Base-by-base conservation (phyloP, 2,329 filamentous ascomycete genomes). In the Aspergillus piperis region DNA sequence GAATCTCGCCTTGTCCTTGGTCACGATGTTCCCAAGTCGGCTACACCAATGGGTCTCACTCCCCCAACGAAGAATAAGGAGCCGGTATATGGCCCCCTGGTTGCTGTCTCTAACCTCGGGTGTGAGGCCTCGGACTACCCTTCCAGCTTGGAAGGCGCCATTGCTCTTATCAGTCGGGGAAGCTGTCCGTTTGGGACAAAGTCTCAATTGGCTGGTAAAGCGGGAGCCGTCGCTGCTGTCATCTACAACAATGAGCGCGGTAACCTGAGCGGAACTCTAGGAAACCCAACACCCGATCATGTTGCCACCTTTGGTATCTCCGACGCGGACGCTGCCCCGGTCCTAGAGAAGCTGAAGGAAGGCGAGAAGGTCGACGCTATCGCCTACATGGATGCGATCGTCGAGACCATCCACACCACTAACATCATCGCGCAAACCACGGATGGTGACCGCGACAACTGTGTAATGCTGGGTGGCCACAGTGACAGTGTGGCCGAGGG, bases 181-280 rank as follows among this genome's bases (percentile, higher is more conserved):
- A 80, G 75, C 1, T 94, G 90, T 73, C 69, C 86, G 3, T 94
- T 93, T 66, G 89, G 88, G 10, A 77, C 81, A 63, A 94, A 95
- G 78, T 88, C 88, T 2, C 83, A 82, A 58, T 78, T 84, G 13
- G 90, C 91, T 7, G 88, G 88, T 30, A 82, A 80, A 58, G 88
- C 88, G 1, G 90, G 90, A n/a, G 91, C 91, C 6, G 73, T 86
- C 4, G 90, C 87, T 4, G 90, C 88, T 1, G 78, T 94, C 10
- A 81, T 94, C 51, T 93, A 90, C 78, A 92, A 93, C 79, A 88
- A 87, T 66, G 86, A 87, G 3, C 75, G 83, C 2, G 89, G 85
- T 2, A 74, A 77, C 3, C 76, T 91, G 0, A 82, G 83, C 53
- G 90, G 90, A 36, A 93, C 90, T 1, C 80, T 94, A 4, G 89